Percentiles rank a stretch among this genome's conserved stretches.
Conservation (phyloP, 148 eudicot species). For the Gaultheria prostrata region DNA sequence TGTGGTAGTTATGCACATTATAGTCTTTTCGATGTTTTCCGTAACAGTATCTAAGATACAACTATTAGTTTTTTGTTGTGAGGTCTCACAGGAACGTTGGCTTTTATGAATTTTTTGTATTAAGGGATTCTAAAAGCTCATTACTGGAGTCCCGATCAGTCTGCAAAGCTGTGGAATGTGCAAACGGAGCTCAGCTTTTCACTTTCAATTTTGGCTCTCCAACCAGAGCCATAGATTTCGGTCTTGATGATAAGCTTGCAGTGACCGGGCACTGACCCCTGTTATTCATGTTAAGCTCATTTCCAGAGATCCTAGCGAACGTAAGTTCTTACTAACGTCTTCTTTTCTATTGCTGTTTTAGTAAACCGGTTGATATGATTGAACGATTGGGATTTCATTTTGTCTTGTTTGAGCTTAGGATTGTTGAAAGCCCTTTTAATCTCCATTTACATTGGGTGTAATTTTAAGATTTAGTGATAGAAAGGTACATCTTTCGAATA, state of each 20-base stretch:
- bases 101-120: neutral
- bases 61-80: neutral
- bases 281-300: slow-evolving; percentile 82
- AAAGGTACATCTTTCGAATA: no score
- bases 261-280: slow-evolving; percentile 87
- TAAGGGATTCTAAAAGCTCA: slow-evolving; percentile 78
- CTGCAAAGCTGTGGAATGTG: slow-evolving; percentile 86
- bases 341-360: neutral
- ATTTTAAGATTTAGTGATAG: neutral
- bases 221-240: slow-evolving; percentile 73
- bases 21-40: neutral
- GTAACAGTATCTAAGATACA: neutral
- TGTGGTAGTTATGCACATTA: neutral
- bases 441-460: neutral
- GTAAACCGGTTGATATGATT: neutral
- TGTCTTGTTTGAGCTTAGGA: neutral
- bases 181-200: slow-evolving; percentile 58
- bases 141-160: slow-evolving; percentile 92
- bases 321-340: slow-evolving; percentile 34
- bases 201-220: slow-evolving; percentile 79
- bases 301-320: slow-evolving; percentile 62
- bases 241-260: slow-evolving; percentile 74
- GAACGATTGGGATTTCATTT: neutral
- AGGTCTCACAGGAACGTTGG: neutral
- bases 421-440: neutral